Evolutionary conservation across 208 protist species (phyloP), one percentile per base, ranked within the genome.

Genomic region (Trichomonas vaginalis): DNA sequence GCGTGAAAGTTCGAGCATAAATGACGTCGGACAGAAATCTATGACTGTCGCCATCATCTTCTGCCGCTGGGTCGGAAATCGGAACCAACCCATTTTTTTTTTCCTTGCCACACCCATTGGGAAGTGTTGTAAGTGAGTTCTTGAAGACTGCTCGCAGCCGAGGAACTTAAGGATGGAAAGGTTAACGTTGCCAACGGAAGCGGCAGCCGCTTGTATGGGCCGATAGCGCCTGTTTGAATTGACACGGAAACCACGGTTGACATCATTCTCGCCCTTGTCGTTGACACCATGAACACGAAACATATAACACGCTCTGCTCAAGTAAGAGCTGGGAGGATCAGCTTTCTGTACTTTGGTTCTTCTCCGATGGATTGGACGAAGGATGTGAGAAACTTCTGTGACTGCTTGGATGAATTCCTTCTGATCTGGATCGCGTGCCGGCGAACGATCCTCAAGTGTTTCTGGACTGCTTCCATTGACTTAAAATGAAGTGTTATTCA

Each of bases 121-220:
- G 98, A 49, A 99, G 97, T 49, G 97, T 97, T 83, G 98, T 99
- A 39, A 99, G 97, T 37, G 98, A 97, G 96, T 99, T 99, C 97
- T 99, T 99, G 96, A 98, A 98, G 95, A 97, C 98, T 97, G 98
- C 98, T 97, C 98, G 98, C 96, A 99, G 98, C 88, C 98, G 98
- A 21, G 98, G 97, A 96, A 99, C 98, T 45, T 96, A 96, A 3
- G 96, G 9, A 37, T 96, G 48, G 21, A 27, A 48, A 3, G 32
- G 40, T 10, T n/a, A n/a, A n/a, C n/a, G n/a, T n/a, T 95, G 96
- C 12, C 96, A 96, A 95, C 97, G 97, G 96, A 98, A 98, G 23
- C 97, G 96, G 0, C 97, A 96, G 23, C 97, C 98, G 82, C 97
- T 99, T 99, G 97, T 98, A 98, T 49, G 98, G 98, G 35, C 98